Evolutionary conservation across 2,329 filamentous ascomycete species (phyloP).

Genomic region (Diaporthe sp.): DNA sequence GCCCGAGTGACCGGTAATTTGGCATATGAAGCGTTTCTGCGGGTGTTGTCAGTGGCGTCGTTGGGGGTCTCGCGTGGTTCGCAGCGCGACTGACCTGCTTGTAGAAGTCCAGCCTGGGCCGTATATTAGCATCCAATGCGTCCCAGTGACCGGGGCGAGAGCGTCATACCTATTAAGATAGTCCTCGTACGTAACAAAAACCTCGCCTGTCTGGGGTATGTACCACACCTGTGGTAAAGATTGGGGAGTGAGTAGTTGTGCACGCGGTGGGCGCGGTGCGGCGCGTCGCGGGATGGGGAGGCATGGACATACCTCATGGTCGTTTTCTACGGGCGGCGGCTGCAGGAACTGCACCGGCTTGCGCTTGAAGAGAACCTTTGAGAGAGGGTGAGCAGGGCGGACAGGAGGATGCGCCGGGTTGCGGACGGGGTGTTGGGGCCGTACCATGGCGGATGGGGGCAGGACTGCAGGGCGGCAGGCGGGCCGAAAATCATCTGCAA

Average conservation of each 20-base stretch:
- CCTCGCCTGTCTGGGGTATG: conserved; percentile 89
- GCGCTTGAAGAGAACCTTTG: conserved; percentile 92
- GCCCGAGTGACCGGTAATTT: conserved; percentile 93
- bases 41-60: conserved; percentile 38
- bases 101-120: conserved; percentile 87
- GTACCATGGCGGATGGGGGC: conserved; percentile 52
- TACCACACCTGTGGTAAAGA: conserved; percentile 81
- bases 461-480: conserved; percentile 40
- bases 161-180: conserved; percentile 83
- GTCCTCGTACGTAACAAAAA: conserved; percentile 90
- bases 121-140: conserved; percentile 50
- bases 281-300: conserved; percentile 10
- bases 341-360: conserved; percentile 91
- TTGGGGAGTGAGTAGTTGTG: conserved; percentile 43
- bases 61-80: background rate
- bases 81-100: conserved; percentile 75
- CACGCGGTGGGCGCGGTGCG: conserved; percentile 31
- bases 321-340: conserved; percentile 80
- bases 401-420: conserved; percentile 44
- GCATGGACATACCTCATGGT: conserved; percentile 79
- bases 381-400: conserved; percentile 44
- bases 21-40: conserved; percentile 91
- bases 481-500: conserved; percentile 55
- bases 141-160: background rate
- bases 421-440: conserved; percentile 37